Conservation (phyloP, 148 eudicot genomes). For the Silene conica region DNA sequence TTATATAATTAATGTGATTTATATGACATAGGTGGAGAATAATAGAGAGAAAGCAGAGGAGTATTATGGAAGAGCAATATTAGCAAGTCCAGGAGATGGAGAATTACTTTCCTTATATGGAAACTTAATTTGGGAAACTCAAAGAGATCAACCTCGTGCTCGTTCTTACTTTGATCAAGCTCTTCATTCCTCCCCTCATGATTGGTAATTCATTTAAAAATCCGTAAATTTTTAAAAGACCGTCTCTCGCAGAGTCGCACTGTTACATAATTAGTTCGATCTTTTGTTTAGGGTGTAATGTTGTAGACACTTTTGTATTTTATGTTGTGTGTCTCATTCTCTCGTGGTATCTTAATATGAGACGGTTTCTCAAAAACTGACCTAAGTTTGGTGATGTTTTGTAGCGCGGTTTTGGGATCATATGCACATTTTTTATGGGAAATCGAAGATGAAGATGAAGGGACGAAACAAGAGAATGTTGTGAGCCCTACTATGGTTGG, state of each 20-base stretch:
- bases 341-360: not conserved
- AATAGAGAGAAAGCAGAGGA: constrained; percentile 65
- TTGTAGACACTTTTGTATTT: too few species aligned
- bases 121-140: constrained; percentile 65
- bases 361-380: not conserved
- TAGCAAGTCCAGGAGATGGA: constrained; percentile 74
- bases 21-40: constrained; percentile 45
- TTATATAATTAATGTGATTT: not conserved
- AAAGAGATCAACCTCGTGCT: constrained; percentile 57
- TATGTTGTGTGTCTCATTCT: not conserved
- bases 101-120: constrained; percentile 61
- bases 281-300: too few species aligned
- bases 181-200: constrained; percentile 55
- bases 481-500: constrained; percentile 18
- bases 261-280: too few species aligned
- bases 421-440: constrained; percentile 84
- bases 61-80: constrained; percentile 72
- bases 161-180: constrained; percentile 65
- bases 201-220: constrained; percentile 32
- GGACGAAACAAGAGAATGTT: not conserved
- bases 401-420: constrained; percentile 61
- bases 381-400: not conserved
- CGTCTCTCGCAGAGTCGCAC: too few species aligned
- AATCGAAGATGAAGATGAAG: constrained; percentile 53
- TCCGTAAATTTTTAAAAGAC: too few species aligned